Evolutionary conservation across 2,329 filamentous ascomycete genomes (phyloP).

Genomic region (Fusarium sp.): DNA sequence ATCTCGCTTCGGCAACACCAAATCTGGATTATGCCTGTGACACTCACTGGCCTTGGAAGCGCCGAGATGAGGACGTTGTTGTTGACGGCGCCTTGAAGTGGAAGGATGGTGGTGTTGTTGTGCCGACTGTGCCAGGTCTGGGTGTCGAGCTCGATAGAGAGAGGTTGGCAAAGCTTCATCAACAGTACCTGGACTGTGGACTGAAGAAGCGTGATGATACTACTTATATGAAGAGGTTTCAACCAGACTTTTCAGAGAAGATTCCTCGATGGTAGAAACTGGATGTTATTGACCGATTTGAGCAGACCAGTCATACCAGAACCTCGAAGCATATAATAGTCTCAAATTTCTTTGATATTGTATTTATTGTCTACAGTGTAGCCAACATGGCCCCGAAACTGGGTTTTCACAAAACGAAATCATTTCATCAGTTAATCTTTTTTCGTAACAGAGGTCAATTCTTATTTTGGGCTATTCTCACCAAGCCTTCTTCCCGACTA

Average conservation of each 20-base stretch:
- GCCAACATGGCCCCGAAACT: fast-evolving
- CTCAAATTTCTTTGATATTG: background rate
- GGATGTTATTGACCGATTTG: fast-evolving
- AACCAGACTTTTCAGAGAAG: constrained; percentile 47
- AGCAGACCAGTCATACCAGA: background rate
- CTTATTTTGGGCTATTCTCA: too few species aligned
- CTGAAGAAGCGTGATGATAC: constrained; percentile 51
- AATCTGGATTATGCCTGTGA: constrained; percentile 56
- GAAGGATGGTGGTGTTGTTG: constrained; percentile 48
- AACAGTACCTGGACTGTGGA: constrained; percentile 51
- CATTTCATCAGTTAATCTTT: background rate
- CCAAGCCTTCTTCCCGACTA: too few species aligned
- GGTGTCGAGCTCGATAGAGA: constrained; percentile 51
- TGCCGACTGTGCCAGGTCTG: constrained; percentile 48
- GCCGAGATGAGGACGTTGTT: constrained; percentile 53
- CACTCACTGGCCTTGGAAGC: constrained; percentile 57
- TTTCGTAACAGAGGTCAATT: background rate
- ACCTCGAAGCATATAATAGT: background rate
- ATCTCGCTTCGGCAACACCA: constrained; percentile 51
- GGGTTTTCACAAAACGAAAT: background rate
- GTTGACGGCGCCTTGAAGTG: constrained; percentile 50
- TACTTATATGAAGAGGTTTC: constrained; percentile 49
- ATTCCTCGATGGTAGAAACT: constrained; percentile 46
- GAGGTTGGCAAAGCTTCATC: constrained; percentile 47
- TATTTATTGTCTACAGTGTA: too few species aligned